Evolutionary conservation across 2,329 filamentous ascomycete genomes (phyloP).

Genomic region (Myotisia sp.): DNA sequence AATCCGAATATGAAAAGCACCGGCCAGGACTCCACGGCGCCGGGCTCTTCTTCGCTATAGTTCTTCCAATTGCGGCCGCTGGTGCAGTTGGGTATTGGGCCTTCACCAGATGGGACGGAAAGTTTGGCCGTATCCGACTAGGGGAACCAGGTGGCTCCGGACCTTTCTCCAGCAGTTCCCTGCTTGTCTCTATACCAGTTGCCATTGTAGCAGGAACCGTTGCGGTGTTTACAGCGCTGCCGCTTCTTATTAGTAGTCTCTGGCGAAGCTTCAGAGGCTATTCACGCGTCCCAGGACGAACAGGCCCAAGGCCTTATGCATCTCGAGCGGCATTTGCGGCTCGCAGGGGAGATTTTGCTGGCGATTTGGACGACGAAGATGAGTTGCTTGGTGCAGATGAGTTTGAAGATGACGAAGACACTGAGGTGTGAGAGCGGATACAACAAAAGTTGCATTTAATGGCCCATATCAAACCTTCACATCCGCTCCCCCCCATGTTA

Average conservation of each 20-base stretch:
- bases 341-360: conserved; percentile 71
- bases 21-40: conserved; percentile 51
- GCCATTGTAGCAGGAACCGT: conserved; percentile 68
- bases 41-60: conserved; percentile 71
- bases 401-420: conserved; percentile 84
- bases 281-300: conserved; percentile 28
- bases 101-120: conserved; percentile 70
- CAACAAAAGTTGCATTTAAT: no score
- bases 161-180: conserved; percentile 53
- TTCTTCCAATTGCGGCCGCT: conserved; percentile 59
- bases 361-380: conserved; percentile 85
- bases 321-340: conserved; percentile 80
- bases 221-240: conserved; percentile 55
- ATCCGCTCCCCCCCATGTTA: no score
- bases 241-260: conserved; percentile 56
- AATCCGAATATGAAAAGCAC: conserved; percentile 66
- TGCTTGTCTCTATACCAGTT: conserved; percentile 72
- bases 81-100: conserved; percentile 67
- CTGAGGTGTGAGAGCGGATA: conserved; percentile 23
- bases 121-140: conserved; percentile 83
- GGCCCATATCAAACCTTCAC: no score
- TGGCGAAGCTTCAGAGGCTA: conserved; percentile 50
- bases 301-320: conserved; percentile 58
- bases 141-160: conserved; percentile 45
- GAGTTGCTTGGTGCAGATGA: conserved; percentile 77